A percentile compares a stretch with the other conserved stretches of the same genome.
Conservation (phyloP, 495 filamentous ascomycete species). For the Copromyces sp. region DNA sequence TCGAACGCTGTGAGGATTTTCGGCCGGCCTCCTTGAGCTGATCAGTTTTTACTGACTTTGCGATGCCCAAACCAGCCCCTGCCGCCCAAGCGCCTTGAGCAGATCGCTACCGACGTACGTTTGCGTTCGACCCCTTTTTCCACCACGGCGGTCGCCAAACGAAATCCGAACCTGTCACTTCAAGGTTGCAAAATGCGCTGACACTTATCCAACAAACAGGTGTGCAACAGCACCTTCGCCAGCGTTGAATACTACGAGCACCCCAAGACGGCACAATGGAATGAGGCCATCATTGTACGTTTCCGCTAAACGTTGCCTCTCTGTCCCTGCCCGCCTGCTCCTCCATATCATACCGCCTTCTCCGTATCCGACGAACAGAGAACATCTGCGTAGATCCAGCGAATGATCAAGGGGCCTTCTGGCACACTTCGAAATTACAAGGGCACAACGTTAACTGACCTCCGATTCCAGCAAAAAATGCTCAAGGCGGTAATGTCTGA, state of each 20-base stretch:
- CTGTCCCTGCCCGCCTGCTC: background rate
- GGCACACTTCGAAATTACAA: background rate
- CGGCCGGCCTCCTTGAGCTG: background rate
- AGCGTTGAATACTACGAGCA: conserved; percentile 72
- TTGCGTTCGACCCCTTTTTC: conserved; percentile 1
- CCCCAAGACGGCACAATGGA: conserved; percentile 70
- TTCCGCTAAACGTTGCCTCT: background rate
- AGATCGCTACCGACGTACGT: conserved; percentile 75
- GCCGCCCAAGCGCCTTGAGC: conserved; percentile 60
- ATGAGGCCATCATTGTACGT: conserved; percentile 80
- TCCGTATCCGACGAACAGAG: background rate
- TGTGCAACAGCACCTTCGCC: conserved; percentile 68
- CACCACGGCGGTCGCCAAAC: background rate
- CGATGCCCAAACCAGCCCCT: conserved; percentile 48
- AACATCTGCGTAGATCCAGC: background rate
- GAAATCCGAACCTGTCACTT: background rate
- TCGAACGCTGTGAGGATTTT: conserved; percentile 19
- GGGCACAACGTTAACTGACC: background rate
- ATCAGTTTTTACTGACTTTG: background rate
- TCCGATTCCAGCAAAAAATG: conserved; percentile 57
- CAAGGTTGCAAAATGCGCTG: conserved; percentile 4
- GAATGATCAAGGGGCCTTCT: background rate
- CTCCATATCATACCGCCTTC: background rate
- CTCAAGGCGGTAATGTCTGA: conserved; percentile 79
- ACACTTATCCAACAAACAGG: conserved; percentile 40